phyloP scores from a whole-genome alignment of 192 early-diverging fungal species.

The Kickxella alabastrina region DNA sequence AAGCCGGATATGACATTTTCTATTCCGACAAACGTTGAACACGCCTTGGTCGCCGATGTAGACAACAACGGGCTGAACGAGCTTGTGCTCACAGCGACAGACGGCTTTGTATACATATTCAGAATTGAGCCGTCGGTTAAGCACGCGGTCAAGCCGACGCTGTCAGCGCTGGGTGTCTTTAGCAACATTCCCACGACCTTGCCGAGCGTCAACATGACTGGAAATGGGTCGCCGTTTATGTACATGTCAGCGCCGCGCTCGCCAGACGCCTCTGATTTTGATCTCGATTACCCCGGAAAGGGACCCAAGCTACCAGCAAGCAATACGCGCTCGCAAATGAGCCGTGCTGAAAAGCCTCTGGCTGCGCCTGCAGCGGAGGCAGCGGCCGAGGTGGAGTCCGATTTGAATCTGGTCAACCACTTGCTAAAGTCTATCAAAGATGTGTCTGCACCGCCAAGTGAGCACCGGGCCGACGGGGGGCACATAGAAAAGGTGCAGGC shows the following conservation, averaged over 20 bases:
- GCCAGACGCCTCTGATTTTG: constrained; percentile 39
- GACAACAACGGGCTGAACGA: constrained; percentile 52
- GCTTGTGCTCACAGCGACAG: constrained; percentile 52
- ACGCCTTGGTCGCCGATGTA: constrained; percentile 48
- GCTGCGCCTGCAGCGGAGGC: constrained; percentile 1
- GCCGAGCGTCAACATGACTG: constrained; percentile 42
- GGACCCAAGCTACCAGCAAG: not conserved
- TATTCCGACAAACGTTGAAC: constrained; percentile 51
- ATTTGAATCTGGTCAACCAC: constrained; percentile 23
- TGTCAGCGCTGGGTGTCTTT: constrained; percentile 31
- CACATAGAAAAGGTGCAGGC: not conserved
- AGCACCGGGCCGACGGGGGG: not conserved
- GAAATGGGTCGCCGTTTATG: constrained; percentile 45
- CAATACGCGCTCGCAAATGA: not conserved
- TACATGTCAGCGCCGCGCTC: constrained; percentile 52
- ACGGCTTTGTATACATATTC: constrained; percentile 53
- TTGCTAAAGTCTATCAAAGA: constrained; percentile 43
- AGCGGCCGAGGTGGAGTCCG: constrained; percentile 2
- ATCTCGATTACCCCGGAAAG: constrained; percentile 15
- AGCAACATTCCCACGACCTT: constrained; percentile 40
- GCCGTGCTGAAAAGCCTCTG: not conserved
- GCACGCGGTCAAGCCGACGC: constrained; percentile 34
- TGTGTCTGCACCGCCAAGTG: constrained; percentile 10
- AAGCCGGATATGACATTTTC: constrained; percentile 46
- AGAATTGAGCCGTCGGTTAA: constrained; percentile 36